Percentiles rank a stretch among this genome's conserved stretches.
Conservation (phyloP, 108 stramenopile species). For the Fistulifera solaris region DNA sequence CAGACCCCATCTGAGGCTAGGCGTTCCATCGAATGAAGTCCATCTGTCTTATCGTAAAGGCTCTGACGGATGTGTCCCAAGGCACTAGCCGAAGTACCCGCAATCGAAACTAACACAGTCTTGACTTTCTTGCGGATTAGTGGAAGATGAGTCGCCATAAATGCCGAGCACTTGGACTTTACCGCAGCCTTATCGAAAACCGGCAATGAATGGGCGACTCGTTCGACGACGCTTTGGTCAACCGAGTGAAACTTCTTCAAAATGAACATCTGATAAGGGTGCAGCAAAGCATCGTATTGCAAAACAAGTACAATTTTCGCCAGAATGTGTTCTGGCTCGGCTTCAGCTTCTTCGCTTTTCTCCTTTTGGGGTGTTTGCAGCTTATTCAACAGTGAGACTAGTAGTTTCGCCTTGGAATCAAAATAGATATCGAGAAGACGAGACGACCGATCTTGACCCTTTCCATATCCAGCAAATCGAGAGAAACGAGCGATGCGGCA, state of each 20-base stretch:
- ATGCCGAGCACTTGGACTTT: constrained; percentile 60
- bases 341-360: constrained; percentile 1
- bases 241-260: constrained; percentile 37
- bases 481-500: constrained; percentile 60
- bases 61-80: constrained; percentile 81
- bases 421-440: constrained; percentile 70
- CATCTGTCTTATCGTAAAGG: constrained; percentile 83
- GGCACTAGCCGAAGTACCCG: constrained; percentile 76
- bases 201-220: constrained; percentile 60
- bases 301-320: constrained; percentile 74
- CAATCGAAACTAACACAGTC: constrained; percentile 63
- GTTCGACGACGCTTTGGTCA: not conserved
- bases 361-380: constrained; percentile 19
- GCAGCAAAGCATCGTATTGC: constrained; percentile 76
- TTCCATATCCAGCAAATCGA: constrained; percentile 42
- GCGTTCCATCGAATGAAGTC: constrained; percentile 39
- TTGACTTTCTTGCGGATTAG: constrained; percentile 78
- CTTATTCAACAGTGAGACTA: constrained; percentile 50
- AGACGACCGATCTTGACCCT: constrained; percentile 8
- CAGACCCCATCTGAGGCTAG: constrained; percentile 30
- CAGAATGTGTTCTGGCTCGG: constrained; percentile 45
- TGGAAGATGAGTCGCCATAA: constrained; percentile 73
- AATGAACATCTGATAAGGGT: constrained; percentile 79
- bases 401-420: constrained; percentile 65
- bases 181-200: constrained; percentile 48